A percentile compares a stretch with the other conserved stretches of the same genome.
phyloP scores from a whole-genome alignment of 108 stramenopile genomes.

The Pseudonitzschia pungens region DNA sequence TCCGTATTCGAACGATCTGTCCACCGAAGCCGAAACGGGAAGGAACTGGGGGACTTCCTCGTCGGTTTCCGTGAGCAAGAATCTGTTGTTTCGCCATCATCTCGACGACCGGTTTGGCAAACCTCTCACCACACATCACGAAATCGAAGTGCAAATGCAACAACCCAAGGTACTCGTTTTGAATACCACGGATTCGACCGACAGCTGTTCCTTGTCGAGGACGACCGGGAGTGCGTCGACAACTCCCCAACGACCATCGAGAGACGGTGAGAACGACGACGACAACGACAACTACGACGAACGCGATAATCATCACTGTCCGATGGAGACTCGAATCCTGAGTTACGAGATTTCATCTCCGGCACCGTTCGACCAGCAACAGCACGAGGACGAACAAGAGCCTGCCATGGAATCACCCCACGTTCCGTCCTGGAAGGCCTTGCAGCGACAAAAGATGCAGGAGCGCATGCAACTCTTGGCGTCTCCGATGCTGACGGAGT shows the following conservation, averaged over 20 bases:
- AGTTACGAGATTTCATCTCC: background rate
- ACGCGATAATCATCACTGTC: background rate
- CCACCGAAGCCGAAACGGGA: constrained; percentile 8
- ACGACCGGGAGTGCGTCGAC: background rate
- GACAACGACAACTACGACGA: background rate
- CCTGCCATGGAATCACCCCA: background rate
- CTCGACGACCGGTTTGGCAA: background rate
- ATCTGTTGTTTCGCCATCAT: background rate
- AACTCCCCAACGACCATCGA: background rate
- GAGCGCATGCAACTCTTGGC: background rate
- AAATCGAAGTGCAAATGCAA: background rate
- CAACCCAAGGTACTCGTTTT: constrained; percentile 11
- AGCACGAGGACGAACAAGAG: background rate
- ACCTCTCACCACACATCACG: background rate
- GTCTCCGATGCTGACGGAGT: background rate
- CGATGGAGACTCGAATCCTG: background rate
- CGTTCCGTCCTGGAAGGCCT: constrained; percentile 1
- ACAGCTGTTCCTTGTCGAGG: constrained; percentile 3
- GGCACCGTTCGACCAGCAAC: background rate
- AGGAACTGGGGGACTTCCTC: background rate
- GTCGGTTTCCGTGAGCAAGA: background rate
- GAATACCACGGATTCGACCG: constrained; percentile 9
- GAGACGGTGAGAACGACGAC: background rate
- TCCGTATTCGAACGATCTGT: background rate
- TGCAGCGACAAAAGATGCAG: constrained; percentile 1